phyloP scores from a whole-genome alignment of 169 alveolate species.

The Plasmodium fragile region DNA sequence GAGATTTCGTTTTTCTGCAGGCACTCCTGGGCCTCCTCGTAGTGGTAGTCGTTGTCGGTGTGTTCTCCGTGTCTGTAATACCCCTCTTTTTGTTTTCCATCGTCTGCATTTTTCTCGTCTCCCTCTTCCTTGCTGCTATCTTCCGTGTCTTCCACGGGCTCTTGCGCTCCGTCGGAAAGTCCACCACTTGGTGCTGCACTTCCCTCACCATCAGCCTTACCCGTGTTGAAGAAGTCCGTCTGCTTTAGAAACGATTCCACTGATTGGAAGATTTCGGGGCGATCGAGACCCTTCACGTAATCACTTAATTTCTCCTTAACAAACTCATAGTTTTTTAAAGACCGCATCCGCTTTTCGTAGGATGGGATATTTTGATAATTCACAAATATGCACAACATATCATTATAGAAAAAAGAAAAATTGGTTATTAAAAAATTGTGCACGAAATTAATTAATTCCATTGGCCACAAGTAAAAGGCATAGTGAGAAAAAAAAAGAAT shows the following conservation, averaged over 20 bases:
- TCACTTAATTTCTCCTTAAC: conserved; percentile 31
- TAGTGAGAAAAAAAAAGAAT: conserved; percentile 44
- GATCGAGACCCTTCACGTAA: conserved; percentile 10
- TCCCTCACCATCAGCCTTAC: not conserved
- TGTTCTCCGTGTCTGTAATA: not conserved
- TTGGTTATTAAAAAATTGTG: conserved; percentile 60
- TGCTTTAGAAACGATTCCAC: conserved; percentile 46
- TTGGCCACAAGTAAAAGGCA: conserved; percentile 72
- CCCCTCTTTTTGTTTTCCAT: not conserved
- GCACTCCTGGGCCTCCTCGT: conserved; percentile 54
- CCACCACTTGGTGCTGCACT: not conserved
- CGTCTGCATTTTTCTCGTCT: not conserved
- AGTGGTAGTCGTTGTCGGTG: not conserved
- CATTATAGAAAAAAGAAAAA: conserved; percentile 54
- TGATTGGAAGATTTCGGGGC: conserved; percentile 19
- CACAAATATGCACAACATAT: conserved; percentile 36
- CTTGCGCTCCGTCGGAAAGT: not conserved
- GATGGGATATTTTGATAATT: conserved; percentile 16
- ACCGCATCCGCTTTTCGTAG: conserved; percentile 36
- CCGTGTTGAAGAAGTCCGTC: conserved; percentile 43
- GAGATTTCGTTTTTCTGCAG: conserved; percentile 60
- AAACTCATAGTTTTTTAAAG: conserved; percentile 23
- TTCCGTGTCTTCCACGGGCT: not conserved
- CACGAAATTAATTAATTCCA: conserved; percentile 67
- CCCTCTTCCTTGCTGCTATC: not conserved